Percentiles rank a stretch among this genome's conserved stretches.
Evolutionary conservation across 352 stramenopile genomes (phyloP).

Genomic region (Globisporangium splendens): DNA sequence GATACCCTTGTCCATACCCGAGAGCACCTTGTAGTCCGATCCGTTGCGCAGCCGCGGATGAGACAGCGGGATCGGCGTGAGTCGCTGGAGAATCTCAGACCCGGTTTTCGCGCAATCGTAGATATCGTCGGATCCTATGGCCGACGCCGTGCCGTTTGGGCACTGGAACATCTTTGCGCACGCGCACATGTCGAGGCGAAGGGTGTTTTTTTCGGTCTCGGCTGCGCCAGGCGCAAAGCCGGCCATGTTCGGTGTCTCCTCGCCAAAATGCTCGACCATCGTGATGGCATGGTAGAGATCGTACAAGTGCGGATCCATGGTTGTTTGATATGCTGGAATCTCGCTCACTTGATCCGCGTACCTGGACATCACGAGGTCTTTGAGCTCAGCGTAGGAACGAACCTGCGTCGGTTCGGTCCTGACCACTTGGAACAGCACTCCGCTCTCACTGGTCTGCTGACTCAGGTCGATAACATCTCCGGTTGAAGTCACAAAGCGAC

Average conservation of each 20-base stretch:
- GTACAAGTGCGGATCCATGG: constrained; percentile 91
- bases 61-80: constrained; percentile 73
- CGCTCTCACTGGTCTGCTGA: constrained; percentile 17
- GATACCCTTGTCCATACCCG: constrained; percentile 50
- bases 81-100: constrained; percentile 85
- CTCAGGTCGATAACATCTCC: constrained; percentile 26
- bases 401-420: constrained; percentile 66
- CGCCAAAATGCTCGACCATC: constrained; percentile 84
- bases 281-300: constrained; percentile 88
- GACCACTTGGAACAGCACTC: constrained; percentile 60
- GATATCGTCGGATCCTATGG: constrained; percentile 64
- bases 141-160: constrained; percentile 90
- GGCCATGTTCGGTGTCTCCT: constrained; percentile 76
- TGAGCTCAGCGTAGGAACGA: constrained; percentile 75
- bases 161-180: constrained; percentile 93
- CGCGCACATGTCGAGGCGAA: constrained; percentile 91
- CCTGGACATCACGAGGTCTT: constrained; percentile 37
- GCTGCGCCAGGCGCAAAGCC: constrained; percentile 39
- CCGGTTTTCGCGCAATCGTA: constrained; percentile 89
- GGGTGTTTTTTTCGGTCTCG: constrained; percentile 22
- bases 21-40: constrained; percentile 75
- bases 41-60: constrained; percentile 51
- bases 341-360: constrained; percentile 29
- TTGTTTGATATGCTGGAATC: constrained; percentile 22
- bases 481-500: constrained; percentile 37